phyloP scores from a whole-genome alignment of 129 eudicot species.

The Oenanthe sinensis region DNA sequence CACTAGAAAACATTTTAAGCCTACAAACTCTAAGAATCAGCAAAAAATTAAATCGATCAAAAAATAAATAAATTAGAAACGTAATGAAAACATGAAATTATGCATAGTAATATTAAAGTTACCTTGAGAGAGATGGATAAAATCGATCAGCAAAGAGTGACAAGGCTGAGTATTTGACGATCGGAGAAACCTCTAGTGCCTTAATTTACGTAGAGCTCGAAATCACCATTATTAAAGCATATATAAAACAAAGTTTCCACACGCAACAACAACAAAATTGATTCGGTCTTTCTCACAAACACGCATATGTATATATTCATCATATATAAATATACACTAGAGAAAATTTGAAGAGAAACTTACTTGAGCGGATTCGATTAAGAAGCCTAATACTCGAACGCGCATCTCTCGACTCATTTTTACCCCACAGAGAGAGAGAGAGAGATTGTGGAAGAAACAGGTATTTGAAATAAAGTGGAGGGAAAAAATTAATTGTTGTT shows the following conservation, averaged over 20 bases:
- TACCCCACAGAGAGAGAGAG: background rate
- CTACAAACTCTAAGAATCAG: too few species aligned
- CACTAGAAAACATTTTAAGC: too few species aligned
- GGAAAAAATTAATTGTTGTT: background rate
- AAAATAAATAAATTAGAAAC: background rate
- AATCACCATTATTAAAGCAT: background rate
- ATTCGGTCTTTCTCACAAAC: background rate
- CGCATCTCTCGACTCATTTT: conserved; percentile 33
- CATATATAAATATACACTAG: background rate
- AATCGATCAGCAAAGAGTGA: conserved; percentile 69
- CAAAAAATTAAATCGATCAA: background rate
- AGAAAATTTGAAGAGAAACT: background rate
- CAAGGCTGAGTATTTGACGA: conserved; percentile 70
- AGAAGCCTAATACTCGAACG: conserved; percentile 41
- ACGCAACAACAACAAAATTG: background rate
- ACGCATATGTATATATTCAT: background rate
- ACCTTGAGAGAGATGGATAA: conserved; percentile 55
- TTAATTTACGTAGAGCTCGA: conserved; percentile 7
- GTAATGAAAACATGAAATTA: background rate
- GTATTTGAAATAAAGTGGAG: background rate
- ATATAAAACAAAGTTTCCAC: background rate
- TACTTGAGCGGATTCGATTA: conserved; percentile 57
- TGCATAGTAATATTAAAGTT: background rate
- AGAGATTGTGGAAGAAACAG: background rate
- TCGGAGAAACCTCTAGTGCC: conserved; percentile 52